Evolutionary conservation across 1,139 yeast genomes (phyloP), one percentile per base, ranked within the genome.

Genomic region (Yamadazyma jaroonii): DNA sequence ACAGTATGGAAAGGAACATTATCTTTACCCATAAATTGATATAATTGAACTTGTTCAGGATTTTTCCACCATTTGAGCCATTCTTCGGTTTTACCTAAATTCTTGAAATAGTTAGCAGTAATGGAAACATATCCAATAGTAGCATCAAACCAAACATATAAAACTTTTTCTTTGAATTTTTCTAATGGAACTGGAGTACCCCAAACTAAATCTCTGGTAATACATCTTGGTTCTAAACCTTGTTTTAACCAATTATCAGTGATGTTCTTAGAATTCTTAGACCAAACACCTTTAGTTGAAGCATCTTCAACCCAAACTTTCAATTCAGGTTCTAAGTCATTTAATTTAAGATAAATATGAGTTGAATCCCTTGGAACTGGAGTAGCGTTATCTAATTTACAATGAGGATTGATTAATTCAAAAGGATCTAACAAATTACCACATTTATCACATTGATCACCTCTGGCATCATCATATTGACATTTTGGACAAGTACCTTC

Each of bases 1-100:
- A 94, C 98, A 1, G 96, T 85, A 58, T 92, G 99, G 87, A 92
- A 92, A 29, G 97, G 97, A 51, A 90, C 97, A 56, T 92, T 92
- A 63, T 92, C 99, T 66, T 92, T 92, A 67, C 99, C 99, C 99
- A 92, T 92, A 62, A 92, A 92, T 70, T 92, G 98, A 62, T 86
- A 89, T 48, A 94, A 71, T 50, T 85, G 70, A 46, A 92, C 96
- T 49, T 77, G 52, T 40, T 89, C 89, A 14, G 95, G 95, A 57
- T 85, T 74, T 64, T 80, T 84, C 99, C 99, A 92, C 94, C 96
- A 85, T 45, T 67, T 59, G 54, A 76, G 59, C 77, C 88, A 79
- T 77, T 90, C 86, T 17, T 78, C 78, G 14, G 58, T 47, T 31
- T 49, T 49, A 25, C 55, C 53, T 40, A 81, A 72, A 31, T 57